Percentiles rank a stretch among this genome's conserved stretches.
phyloP scores from a whole-genome alignment of 2,329 filamentous ascomycete genomes.

The Aspergillus sp. region DNA sequence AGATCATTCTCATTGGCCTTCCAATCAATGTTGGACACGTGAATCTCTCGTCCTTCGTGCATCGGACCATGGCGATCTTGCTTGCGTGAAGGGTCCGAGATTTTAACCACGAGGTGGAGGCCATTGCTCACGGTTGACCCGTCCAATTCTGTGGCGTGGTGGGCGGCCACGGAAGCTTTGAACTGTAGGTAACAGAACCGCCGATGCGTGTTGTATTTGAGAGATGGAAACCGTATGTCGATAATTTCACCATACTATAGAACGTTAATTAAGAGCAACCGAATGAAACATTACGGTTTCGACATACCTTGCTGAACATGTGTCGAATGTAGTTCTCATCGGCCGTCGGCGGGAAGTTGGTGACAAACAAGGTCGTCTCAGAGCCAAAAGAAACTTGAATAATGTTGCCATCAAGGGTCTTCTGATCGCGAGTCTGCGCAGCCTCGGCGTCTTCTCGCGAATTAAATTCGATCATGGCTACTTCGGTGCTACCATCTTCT shows the following conservation, averaged over 20 bases:
- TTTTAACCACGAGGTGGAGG: constrained; percentile 71
- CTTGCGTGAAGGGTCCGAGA: constrained; percentile 78
- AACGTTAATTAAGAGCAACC: constrained; percentile 13
- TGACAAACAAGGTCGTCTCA: constrained; percentile 80
- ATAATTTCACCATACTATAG: constrained; percentile 73
- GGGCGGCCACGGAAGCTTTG: constrained; percentile 64
- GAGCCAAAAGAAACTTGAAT: constrained; percentile 74
- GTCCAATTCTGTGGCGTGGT: constrained; percentile 71
- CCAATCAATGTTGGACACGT: constrained; percentile 68
- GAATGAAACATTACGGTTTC: not conserved
- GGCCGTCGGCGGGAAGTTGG: constrained; percentile 73
- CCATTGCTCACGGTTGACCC: constrained; percentile 67
- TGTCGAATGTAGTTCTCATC: constrained; percentile 53
- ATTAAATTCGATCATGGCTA: constrained; percentile 83
- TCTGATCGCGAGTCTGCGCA: constrained; percentile 77
- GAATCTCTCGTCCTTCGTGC: constrained; percentile 84
- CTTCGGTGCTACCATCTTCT: constrained; percentile 58
- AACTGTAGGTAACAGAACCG: constrained; percentile 98
- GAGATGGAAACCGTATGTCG: constrained; percentile 82
- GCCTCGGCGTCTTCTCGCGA: constrained; percentile 75
- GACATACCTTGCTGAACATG: constrained; percentile 54
- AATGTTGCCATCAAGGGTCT: constrained; percentile 70
- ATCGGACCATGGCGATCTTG: constrained; percentile 77
- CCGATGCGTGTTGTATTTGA: constrained; percentile 83
- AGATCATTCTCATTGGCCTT: constrained; percentile 67